phyloP scores from a whole-genome alignment of 2,329 filamentous ascomycete species.

The Paraconiothyrium sp. region DNA sequence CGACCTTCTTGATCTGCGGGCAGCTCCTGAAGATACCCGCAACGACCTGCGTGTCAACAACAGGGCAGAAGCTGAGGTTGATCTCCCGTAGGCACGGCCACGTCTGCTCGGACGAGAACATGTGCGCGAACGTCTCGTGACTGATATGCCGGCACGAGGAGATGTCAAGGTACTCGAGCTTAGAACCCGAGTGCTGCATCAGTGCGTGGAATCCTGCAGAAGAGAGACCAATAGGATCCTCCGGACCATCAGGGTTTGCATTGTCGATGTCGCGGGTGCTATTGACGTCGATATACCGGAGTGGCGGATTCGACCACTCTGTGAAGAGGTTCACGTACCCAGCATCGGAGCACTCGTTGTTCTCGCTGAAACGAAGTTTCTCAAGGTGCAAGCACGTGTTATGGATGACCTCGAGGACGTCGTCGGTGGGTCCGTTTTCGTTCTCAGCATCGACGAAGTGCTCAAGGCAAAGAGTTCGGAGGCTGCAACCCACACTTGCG shows the following conservation, averaged over 20 bases:
- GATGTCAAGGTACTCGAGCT: constrained; percentile 76
- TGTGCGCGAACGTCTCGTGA: constrained; percentile 74
- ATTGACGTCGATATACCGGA: constrained; percentile 77
- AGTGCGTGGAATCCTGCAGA: constrained; percentile 79
- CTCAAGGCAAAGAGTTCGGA: constrained; percentile 82
- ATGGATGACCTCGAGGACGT: constrained; percentile 75
- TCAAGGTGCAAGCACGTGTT: constrained; percentile 71
- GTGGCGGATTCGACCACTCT: constrained; percentile 76
- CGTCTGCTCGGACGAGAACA: constrained; percentile 68
- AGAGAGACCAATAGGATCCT: constrained; percentile 75
- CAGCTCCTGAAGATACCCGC: constrained; percentile 71
- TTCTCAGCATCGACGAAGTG: constrained; percentile 66
- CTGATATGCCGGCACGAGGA: constrained; percentile 85
- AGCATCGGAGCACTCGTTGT: constrained; percentile 76
- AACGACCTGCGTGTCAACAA: constrained; percentile 72
- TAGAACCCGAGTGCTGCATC: constrained; percentile 81
- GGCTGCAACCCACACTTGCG: constrained; percentile 66
- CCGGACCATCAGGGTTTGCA: constrained; percentile 69
- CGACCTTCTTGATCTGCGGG: constrained; percentile 65
- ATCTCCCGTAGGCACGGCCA: constrained; percentile 77
- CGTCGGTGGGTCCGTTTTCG: constrained; percentile 64
- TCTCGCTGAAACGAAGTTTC: constrained; percentile 85
- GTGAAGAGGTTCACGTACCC: constrained; percentile 78
- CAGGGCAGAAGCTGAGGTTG: constrained; percentile 80
- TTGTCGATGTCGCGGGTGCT: constrained; percentile 82